Percentiles rank a stretch among this genome's conserved stretches.
Evolutionary conservation across 805 yeast species (phyloP).

Genomic region (Tetrapisispora fleetii): DNA sequence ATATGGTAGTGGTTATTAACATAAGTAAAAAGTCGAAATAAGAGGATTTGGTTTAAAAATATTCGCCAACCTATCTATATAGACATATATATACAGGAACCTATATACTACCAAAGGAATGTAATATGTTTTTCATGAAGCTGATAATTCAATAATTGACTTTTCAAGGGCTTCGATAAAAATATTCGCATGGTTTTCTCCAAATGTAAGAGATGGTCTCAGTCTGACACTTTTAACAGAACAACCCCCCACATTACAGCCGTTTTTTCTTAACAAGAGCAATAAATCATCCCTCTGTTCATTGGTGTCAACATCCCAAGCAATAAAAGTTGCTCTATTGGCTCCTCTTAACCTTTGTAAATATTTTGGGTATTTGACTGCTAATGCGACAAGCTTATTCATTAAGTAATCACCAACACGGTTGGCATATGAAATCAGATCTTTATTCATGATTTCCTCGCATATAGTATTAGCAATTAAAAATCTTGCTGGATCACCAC

Average conservation of each 20-base stretch:
- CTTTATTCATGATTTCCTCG: slow-evolving; percentile 41
- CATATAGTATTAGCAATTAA: slow-evolving; percentile 52
- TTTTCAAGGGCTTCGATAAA: slow-evolving; percentile 35
- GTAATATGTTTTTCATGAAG: not conserved
- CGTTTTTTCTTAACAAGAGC: slow-evolving; percentile 37
- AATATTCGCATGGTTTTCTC: slow-evolving; percentile 50
- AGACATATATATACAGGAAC: too few species aligned
- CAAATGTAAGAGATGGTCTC: slow-evolving; percentile 57
- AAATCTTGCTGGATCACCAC: slow-evolving; percentile 66
- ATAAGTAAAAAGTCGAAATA: too few species aligned
- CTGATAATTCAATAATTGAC: slow-evolving; percentile 20
- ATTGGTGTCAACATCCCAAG: slow-evolving; percentile 45
- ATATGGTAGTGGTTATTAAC: too few species aligned
- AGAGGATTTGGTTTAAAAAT: too few species aligned
- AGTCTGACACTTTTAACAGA: slow-evolving; percentile 49
- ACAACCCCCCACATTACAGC: slow-evolving; percentile 62
- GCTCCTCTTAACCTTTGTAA: slow-evolving; percentile 51
- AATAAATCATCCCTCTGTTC: slow-evolving; percentile 40
- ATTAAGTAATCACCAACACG: slow-evolving; percentile 48
- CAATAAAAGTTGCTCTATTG: slow-evolving; percentile 54
- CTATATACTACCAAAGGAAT: too few species aligned
- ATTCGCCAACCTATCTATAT: too few species aligned
- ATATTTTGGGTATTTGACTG: slow-evolving; percentile 33
- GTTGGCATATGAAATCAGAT: slow-evolving; percentile 39
- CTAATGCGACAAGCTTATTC: slow-evolving; percentile 30